Evolutionary conservation across 208 protist species (phyloP).

Genomic region (Wallacemonas sp.): DNA sequence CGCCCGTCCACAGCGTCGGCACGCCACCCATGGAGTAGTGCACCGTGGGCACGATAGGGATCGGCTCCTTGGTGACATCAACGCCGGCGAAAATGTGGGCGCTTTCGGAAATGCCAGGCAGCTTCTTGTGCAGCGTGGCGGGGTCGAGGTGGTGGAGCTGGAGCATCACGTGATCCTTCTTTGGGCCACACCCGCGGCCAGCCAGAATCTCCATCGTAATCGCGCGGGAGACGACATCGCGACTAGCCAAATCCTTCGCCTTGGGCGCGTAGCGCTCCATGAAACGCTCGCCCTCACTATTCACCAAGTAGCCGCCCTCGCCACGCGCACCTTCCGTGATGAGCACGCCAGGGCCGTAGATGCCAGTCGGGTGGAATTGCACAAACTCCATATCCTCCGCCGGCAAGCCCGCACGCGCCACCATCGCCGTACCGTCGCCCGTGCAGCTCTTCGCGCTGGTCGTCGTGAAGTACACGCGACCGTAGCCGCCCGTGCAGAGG

Average conservation of each 20-base stretch:
- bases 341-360: conserved; percentile 98
- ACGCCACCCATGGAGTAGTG: conserved; percentile 99
- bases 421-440: conserved; percentile 99
- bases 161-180: conserved; percentile 98
- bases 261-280: conserved; percentile 99
- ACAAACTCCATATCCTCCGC: conserved; percentile 99
- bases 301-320: conserved; percentile 98
- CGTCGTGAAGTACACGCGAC: conserved; percentile 96
- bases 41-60: conserved; percentile 98
- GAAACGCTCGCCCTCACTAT: conserved; percentile 98
- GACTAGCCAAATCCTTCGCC: conserved; percentile 98
- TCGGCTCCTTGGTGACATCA: conserved; percentile 99
- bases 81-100: conserved; percentile 99
- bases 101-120: conserved; percentile 99
- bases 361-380: conserved; percentile 99
- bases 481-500: conserved; percentile 98
- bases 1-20: conserved; percentile 91
- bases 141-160: conserved; percentile 97
- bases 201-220: conserved; percentile 98
- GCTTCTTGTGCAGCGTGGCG: conserved; percentile 95
- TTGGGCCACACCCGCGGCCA: conserved; percentile 90
- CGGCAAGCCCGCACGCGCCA: conserved; percentile 97
- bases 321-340: conserved; percentile 98
- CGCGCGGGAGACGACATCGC: conserved; percentile 99
- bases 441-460: conserved; percentile 99